Base-by-base conservation (phyloP, 148 eudicot genomes). In the Camellia granthamiana region DNA sequence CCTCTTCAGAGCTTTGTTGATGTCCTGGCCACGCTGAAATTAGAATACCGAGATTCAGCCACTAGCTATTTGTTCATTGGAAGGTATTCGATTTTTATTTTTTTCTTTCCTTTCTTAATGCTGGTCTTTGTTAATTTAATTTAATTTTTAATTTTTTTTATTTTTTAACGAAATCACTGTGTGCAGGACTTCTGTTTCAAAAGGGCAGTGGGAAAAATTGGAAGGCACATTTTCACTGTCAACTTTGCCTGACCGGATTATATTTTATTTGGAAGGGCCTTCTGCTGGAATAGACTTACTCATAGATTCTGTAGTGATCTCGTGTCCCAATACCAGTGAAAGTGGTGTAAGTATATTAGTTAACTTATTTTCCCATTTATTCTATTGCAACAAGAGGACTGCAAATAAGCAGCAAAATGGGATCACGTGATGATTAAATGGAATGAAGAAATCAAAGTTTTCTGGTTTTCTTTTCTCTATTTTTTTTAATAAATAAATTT, bases 181-280 rank as follows among this genome's bases (percentile, higher is more conserved):
- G 16, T 73, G 70, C 90, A 95, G 98, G 85, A 83, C 84, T 51
- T 81, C 87, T 3, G 90, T 84, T 71, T 73, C 87, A 8, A 86
- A 76, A 74, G 93, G 82, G 21, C 75, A 79, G 55, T 95, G 97
- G 97, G 87, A 83, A 79, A 84, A 79, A n/a, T 69, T 95, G 81
- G 85, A 89, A 84, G 98, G 98, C 60, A 86, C 83, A 49, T 95
- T 95, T 68, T 76, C 81, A 18, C 82, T 95, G 13, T 30, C 92
- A 72, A 80, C 80, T 44, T 78, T 85, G 83, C 94, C 97, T 10
- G 70, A 82, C 7, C 80, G 90, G 14, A 90, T 83, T 79, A 84
- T 91, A 69, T 85, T 95, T 73, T 95, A 90, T 77, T 68, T 95
- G 76, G 98, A 93, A 86, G 97, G 98, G 18, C 97, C 98, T 54